phyloP scores from a whole-genome alignment of 2,329 filamentous ascomycete species.

The Cercospora janseana region DNA sequence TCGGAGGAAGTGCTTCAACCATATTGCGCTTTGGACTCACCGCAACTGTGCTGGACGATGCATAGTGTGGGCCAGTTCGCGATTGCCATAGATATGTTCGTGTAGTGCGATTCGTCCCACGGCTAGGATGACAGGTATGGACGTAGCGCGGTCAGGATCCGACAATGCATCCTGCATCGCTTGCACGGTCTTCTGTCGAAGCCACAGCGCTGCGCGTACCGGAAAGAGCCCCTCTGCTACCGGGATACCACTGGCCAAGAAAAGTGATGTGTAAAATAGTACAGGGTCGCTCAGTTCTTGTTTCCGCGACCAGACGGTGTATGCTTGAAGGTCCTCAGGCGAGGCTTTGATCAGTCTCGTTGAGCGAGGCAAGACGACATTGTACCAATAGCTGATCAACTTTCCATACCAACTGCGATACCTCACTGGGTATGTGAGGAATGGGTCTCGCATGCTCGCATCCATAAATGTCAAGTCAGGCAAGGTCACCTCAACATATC shows the following conservation, averaged over 20 bases:
- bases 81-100: conserved; percentile 29
- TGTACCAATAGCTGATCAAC: conserved; percentile 28
- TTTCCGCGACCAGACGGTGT: conserved; percentile 24
- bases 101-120: conserved; percentile 30
- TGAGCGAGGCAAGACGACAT: conserved; percentile 17
- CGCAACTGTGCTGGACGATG: conserved; percentile 26
- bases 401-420: conserved; percentile 27
- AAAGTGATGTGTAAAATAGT: conserved; percentile 27
- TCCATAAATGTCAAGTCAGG: conserved; percentile 21
- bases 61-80: conserved; percentile 22
- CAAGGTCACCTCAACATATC: conserved; percentile 12
- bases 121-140: conserved; percentile 27
- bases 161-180: conserved; percentile 28
- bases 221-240: conserved; percentile 25
- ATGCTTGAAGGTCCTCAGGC: conserved; percentile 15
- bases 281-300: conserved; percentile 27
- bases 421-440: conserved; percentile 26
- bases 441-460: conserved; percentile 26
- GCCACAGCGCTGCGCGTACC: conserved; percentile 20
- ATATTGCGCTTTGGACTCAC: neutral
- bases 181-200: conserved; percentile 23
- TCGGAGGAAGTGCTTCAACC: neutral
- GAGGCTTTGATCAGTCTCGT: conserved; percentile 24
- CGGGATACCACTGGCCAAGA: conserved; percentile 28
- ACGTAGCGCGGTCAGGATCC: conserved; percentile 24